phyloP scores from a whole-genome alignment of 768 basidiomycete genomes.

The Tylopilus plumbeoviolaceoides region DNA sequence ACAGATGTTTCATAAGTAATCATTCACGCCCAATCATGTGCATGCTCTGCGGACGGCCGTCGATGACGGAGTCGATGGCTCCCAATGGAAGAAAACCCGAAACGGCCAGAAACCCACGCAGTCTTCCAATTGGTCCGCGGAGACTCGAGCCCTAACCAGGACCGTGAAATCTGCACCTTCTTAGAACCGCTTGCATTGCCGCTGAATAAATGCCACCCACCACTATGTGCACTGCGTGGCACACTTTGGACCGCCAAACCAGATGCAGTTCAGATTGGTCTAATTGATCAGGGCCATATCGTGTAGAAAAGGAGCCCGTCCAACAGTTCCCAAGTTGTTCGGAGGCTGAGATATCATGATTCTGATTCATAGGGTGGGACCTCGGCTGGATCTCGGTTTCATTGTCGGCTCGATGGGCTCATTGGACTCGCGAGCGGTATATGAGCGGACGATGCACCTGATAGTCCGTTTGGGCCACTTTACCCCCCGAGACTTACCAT shows the following conservation, averaged over 20 bases:
- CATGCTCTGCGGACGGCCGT: constrained; percentile 19
- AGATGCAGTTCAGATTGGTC: neutral
- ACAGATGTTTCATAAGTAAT: constrained; percentile 19
- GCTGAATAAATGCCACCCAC: constrained; percentile 2
- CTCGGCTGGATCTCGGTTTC: neutral
- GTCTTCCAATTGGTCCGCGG: constrained; percentile 23
- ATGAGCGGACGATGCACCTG: constrained; percentile 6
- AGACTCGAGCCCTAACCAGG: constrained; percentile 6
- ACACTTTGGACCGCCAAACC: neutral
- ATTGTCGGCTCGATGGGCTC: neutral
- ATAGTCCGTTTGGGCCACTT: neutral
- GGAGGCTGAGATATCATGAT: neutral
- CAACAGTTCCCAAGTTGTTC: neutral
- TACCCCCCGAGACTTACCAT: neutral
- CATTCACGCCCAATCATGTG: constrained; percentile 13
- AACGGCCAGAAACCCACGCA: constrained; percentile 17
- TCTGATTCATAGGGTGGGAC: neutral
- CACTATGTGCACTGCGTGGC: neutral
- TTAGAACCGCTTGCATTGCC: constrained; percentile 6
- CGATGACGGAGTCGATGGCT: constrained; percentile 18
- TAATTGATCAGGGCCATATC: constrained; percentile 7
- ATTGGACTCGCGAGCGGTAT: neutral
- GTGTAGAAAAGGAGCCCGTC: constrained; percentile 1
- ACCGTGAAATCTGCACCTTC: constrained; percentile 2
- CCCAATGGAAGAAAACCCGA: constrained; percentile 9